Base-by-base conservation (phyloP, 129 eudicot species). In the Lactuca saligna region DNA sequence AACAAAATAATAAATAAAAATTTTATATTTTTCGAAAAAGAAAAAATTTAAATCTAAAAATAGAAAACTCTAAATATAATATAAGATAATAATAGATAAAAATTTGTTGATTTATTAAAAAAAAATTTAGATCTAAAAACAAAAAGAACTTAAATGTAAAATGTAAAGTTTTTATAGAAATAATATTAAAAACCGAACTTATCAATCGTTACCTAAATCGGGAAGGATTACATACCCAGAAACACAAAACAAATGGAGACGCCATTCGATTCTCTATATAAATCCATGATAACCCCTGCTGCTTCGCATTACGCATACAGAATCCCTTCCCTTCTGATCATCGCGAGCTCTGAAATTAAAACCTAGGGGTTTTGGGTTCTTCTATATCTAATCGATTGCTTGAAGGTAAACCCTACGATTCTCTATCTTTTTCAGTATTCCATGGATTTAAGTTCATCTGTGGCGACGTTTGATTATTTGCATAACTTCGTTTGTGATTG, bases 381-480 rank as follows among this genome's bases (percentile, higher is more conserved):
- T 29, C 25, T 42, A n/a, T 13, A 6, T 42, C 11, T 13, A 14
- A 71, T 25, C 63, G 29, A 15, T 69, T 69, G 11, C n/a, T 42
- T 33, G 8, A 15, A 41, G 74, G 65, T 69, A 57, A 69, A 57
- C 65, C 63, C n/a, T 37, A 7, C 38, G 41, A 69, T 17, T 29
- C 34, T 25, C 41, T 15, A 39, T 39, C 44, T 7, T 39, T 39
- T 46, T 10, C 38, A 35, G 15, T 38, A 53, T 51, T 69, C 29
- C 5, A 20, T 11, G 3, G 37, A 68, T 68, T 54, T 7, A 9
- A 54, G 3, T 0, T 69, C 44, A 11, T 69, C 44, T 55, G 51
- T 25, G 1, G 1, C 50, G 8, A 53, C 48, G 63, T 56, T 69
- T 56, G 41, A 69, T 55, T 39, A 46, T 68, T 53, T 5, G 51